Conservation (phyloP, 2,329 filamentous ascomycete species). For the Botrytis deweyae region DNA sequence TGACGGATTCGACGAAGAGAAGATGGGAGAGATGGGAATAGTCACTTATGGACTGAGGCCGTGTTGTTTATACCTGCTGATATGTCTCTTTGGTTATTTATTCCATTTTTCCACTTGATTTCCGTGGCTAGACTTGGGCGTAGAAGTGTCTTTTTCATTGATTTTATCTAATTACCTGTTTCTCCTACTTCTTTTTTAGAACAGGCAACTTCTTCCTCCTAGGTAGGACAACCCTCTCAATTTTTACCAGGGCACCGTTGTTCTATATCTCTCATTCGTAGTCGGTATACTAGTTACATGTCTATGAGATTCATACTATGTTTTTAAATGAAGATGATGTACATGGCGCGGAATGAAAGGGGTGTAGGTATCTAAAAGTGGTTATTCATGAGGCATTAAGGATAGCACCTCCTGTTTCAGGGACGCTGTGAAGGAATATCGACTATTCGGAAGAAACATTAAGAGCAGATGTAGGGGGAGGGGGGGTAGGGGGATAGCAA, state of each 20-base stretch:
- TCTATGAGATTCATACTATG: background rate
- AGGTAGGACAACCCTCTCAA: background rate
- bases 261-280: background rate
- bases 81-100: background rate
- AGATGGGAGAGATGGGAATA: background rate
- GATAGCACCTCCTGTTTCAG: background rate
- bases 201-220: no score
- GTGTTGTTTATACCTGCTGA: background rate
- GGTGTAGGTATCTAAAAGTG: background rate
- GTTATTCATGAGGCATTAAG: background rate
- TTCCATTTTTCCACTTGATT: no score
- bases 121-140: rapidly evolving
- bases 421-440: background rate
- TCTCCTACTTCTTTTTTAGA: background rate
- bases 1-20: background rate
- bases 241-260: no score
- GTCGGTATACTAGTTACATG: background rate
- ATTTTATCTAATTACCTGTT: background rate
- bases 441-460: no score
- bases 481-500: no score
- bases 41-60: background rate
- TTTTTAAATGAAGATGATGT: background rate
- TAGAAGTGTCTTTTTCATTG: background rate
- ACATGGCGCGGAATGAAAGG: background rate
- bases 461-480: no score